A percentile compares a stretch with the other conserved stretches of the same genome.
Evolutionary conservation across 257 asterid genomes (phyloP).

Genomic region (Nicotiana knightiana): DNA sequence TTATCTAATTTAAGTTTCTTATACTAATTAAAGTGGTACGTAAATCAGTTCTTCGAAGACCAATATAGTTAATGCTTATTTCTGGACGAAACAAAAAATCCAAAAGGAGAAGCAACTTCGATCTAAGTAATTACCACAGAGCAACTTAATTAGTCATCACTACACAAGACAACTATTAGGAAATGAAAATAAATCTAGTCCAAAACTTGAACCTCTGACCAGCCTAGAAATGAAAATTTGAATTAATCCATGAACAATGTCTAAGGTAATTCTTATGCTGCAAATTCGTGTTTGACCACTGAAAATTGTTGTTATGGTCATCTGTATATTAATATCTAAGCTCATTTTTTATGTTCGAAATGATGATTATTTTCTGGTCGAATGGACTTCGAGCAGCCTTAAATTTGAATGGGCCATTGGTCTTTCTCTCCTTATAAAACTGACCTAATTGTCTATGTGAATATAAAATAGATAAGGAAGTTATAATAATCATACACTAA

Average conservation of each 20-base stretch:
- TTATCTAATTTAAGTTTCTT: too few relatives aligned
- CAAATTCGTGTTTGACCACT: not conserved
- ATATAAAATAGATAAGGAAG: not conserved
- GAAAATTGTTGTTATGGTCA: not conserved
- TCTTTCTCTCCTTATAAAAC: not conserved
- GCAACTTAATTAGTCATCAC: too few relatives aligned
- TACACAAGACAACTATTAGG: too few relatives aligned
- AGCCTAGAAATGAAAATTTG: not conserved
- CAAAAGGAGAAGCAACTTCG: too few relatives aligned
- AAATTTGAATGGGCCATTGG: not conserved
- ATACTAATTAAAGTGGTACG: too few relatives aligned
- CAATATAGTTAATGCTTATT: too few relatives aligned
- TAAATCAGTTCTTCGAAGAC: too few relatives aligned
- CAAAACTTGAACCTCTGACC: too few relatives aligned
- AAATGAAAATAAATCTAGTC: too few relatives aligned
- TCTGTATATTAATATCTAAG: not conserved
- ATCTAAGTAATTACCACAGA: too few relatives aligned
- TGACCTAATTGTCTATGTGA: not conserved
- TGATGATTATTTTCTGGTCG: not conserved
- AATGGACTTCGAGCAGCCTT: not conserved
- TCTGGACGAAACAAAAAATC: too few relatives aligned
- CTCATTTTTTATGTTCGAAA: not conserved
- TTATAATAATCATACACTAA: not conserved
- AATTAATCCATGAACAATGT: not conserved
- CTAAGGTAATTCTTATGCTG: not conserved